Conservation (phyloP, 495 filamentous ascomycete genomes). For the Cercophora samala region DNA sequence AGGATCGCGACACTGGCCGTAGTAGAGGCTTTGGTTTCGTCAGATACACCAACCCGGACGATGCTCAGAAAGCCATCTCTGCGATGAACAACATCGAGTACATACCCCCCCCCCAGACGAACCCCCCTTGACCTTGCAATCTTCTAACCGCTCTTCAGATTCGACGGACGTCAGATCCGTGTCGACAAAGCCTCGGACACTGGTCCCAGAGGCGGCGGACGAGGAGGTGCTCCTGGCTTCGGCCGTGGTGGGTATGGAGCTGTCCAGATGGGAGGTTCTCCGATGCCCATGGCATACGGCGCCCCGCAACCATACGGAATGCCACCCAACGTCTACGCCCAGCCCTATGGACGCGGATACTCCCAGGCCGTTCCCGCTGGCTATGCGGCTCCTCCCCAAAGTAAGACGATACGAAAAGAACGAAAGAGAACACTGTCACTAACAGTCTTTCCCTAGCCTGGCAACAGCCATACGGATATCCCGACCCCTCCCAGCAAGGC, state of each 20-base stretch:
- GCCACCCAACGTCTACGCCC: conserved; percentile 27
- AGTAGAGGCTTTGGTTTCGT: conserved; percentile 98
- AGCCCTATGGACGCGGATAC: conserved; percentile 33
- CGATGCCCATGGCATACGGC: conserved; percentile 35
- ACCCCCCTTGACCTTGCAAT: background rate
- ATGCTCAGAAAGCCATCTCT: conserved; percentile 76
- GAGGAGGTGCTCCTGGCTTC: conserved; percentile 37
- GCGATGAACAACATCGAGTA: conserved; percentile 95
- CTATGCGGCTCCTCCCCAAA: conserved; percentile 39
- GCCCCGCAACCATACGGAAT: conserved; percentile 36
- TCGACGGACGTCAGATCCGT: conserved; percentile 92
- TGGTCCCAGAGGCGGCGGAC: conserved; percentile 54
- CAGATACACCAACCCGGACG: conserved; percentile 73
- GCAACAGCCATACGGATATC: conserved; percentile 38
- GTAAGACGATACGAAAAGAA: conserved; percentile 28
- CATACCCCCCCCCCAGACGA: conserved; percentile 13
- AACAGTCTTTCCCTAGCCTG: conserved; percentile 21
- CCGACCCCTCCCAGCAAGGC: conserved; percentile 36
- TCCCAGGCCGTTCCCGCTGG: conserved; percentile 28
- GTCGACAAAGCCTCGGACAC: conserved; percentile 94
- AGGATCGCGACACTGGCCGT: conserved; percentile 92
- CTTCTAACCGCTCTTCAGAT: conserved; percentile 52
- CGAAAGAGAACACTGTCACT: conserved; percentile 11
- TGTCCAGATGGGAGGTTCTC: conserved; percentile 29
- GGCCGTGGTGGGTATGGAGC: conserved; percentile 33